A percentile compares a stretch with the other conserved stretches of the same genome.
phyloP scores from a whole-genome alignment of 306 rosid species.

The Purshia tridentata region DNA sequence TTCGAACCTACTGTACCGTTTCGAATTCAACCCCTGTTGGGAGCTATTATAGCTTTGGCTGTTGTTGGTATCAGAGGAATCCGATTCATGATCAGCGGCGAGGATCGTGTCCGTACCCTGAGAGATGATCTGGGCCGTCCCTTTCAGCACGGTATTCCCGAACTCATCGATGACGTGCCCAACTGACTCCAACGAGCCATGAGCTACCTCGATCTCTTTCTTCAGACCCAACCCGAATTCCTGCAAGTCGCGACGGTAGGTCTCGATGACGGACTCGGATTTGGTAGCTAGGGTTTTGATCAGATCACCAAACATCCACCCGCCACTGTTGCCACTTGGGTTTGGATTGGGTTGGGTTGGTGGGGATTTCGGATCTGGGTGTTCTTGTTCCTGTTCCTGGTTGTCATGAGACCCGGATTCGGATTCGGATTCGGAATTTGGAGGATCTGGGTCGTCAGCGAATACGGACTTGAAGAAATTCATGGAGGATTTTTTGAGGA shows the following conservation, averaged over 20 bases:
- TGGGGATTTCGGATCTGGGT: conserved; percentile 37
- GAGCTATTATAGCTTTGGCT: conserved; percentile 15
- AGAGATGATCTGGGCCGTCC: conserved; percentile 78
- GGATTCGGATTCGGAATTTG: conserved; percentile 20
- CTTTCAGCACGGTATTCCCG: conserved; percentile 69
- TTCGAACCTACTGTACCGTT: conserved; percentile 66
- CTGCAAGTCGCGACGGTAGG: conserved; percentile 85
- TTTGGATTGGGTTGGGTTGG: conserved; percentile 13
- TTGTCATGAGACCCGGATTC: conserved; percentile 17
- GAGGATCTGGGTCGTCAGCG: conserved; percentile 55
- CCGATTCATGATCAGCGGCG: conserved; percentile 54
- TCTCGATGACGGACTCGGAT: conserved; percentile 84
- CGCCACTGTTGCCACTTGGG: conserved; percentile 5
- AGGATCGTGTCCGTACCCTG: conserved; percentile 70
- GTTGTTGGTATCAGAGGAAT: conserved; percentile 46
- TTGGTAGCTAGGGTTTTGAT: conserved; percentile 52
- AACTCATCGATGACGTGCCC: conserved; percentile 67
- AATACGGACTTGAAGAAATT: conserved; percentile 86
- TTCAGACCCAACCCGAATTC: conserved; percentile 72
- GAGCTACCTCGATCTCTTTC: conserved; percentile 87
- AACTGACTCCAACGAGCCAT: conserved; percentile 70
- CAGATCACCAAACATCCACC: conserved; percentile 81
- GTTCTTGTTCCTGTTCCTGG: conserved; percentile 18
- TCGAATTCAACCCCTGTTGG: conserved; percentile 45
- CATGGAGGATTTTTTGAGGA: conserved; percentile 34